Percentiles rank a stretch among this genome's conserved stretches.
Evolutionary conservation across 306 rosid species (phyloP).

Genomic region (Castanospermum australe): DNA sequence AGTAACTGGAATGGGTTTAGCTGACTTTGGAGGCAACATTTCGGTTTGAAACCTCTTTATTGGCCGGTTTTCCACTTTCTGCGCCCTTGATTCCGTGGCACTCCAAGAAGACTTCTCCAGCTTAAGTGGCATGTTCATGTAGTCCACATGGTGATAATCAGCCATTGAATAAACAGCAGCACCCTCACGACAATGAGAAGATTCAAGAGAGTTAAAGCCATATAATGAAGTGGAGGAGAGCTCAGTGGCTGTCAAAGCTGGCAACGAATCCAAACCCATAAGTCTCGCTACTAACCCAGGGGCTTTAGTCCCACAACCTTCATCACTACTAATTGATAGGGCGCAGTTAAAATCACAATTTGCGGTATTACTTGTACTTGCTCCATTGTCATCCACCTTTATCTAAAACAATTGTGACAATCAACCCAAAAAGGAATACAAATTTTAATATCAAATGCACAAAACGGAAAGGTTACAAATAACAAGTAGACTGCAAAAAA

Average conservation of each 20-base stretch:
- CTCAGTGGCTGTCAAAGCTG: constrained; percentile 46
- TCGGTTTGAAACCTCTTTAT: constrained; percentile 82
- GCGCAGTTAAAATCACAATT: constrained; percentile 52
- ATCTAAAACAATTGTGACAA: constrained; percentile 45
- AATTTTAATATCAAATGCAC: not conserved
- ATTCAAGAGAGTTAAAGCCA: constrained; percentile 46
- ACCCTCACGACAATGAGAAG: constrained; percentile 45
- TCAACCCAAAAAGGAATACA: not conserved
- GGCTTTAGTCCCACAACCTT: constrained; percentile 61
- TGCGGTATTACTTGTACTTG: constrained; percentile 53
- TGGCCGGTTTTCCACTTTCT: constrained; percentile 47
- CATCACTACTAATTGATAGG: constrained; percentile 60
- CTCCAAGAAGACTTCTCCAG: constrained; percentile 54
- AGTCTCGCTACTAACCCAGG: constrained; percentile 87
- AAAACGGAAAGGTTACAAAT: not conserved
- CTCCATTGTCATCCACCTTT: constrained; percentile 56
- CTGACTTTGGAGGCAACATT: constrained; percentile 83
- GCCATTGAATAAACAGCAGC: constrained; percentile 32
- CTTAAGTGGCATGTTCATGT: constrained; percentile 47
- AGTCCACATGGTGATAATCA: constrained; percentile 39
- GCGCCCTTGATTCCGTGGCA: constrained; percentile 45
- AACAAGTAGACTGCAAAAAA: constrained; percentile 4
- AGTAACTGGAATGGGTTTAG: constrained; percentile 83
- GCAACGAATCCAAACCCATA: constrained; percentile 92
- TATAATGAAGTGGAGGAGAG: constrained; percentile 39